Evolutionary conservation across 768 basidiomycete genomes (phyloP), one percentile per base, ranked within the genome.

Genomic region (Hortiboletus campestris): DNA sequence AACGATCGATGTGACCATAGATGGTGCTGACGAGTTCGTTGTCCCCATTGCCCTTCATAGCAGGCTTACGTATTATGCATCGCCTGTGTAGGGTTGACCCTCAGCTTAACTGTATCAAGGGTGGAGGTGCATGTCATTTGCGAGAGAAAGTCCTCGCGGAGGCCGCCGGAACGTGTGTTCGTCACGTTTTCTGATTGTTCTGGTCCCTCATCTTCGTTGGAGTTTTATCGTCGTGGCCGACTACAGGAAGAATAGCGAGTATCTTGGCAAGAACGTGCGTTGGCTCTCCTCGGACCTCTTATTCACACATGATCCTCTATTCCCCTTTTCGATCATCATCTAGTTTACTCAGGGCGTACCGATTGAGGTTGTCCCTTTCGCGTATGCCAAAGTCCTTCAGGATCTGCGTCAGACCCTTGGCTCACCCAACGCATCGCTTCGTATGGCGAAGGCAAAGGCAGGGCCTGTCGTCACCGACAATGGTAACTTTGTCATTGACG

Each of bases 91-190:
- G 94, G 74, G 93, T 97, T 22, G 94, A 98, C 70, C 72, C 79
- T 40, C 72, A 83, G 39, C 77, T 99, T 49, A 95, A 98, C 73
- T 90, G 90, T 58, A 95, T 99, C 75, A 98, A 99, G 74, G 96
- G 92, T 8, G 96, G 96, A 53, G 96, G 96, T 3, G 96, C 94
- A 1, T 98, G 96, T 70, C 97, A 98, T 62, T 75, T 98, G 34
- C 84, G 95, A 29, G 97, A 99, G 75, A 99, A 99, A 72, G 94
- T 99, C 8, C 82, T 99, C 14, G 97, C 97, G 1, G 97, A 99
- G 71, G 95, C 94, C 32, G 97, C 97, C 12, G 80, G 81, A 57
- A 93, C 89, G 84, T 91, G 53, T 55, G 56, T 55, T 35, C 51
- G n/a, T 49, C 41, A 11, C 22, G 1, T 28, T 14, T 28, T 9